Conservation (phyloP, 2,329 filamentous ascomycete genomes). For the Fusarium sp. region DNA sequence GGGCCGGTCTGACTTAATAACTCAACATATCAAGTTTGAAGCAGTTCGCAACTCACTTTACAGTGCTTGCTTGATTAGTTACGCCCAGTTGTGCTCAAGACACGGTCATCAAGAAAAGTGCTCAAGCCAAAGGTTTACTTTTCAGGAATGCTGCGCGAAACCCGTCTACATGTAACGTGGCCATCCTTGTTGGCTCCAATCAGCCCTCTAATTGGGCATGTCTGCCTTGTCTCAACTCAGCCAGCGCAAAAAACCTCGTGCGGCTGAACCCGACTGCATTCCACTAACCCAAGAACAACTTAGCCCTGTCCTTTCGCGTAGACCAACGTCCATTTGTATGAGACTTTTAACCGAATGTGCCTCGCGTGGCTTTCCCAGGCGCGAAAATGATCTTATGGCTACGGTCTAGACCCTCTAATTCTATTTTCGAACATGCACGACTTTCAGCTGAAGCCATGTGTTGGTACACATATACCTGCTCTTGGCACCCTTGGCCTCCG, state of each 20-base stretch:
- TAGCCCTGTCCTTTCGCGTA: background rate
- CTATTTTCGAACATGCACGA: background rate
- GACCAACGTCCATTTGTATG: background rate
- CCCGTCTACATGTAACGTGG: background rate
- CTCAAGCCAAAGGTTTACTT: background rate
- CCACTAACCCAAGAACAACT: background rate
- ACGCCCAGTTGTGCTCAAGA: background rate
- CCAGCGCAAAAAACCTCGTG: conserved; percentile 1
- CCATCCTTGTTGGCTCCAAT: fast-evolving
- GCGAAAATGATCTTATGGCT: background rate
- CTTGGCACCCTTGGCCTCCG: conserved; percentile 5
- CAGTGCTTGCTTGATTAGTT: background rate
- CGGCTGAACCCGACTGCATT: conserved; percentile 22
- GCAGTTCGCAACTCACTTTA: background rate
- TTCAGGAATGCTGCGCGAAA: background rate
- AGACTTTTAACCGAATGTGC: conserved; percentile 4
- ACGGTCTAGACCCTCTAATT: background rate
- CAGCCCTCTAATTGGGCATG: fast-evolving
- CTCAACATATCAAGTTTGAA: too few species aligned
- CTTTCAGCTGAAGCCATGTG: background rate
- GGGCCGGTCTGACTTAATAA: too few species aligned
- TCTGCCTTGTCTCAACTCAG: background rate
- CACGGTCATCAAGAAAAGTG: too few species aligned
- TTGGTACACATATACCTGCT: background rate
- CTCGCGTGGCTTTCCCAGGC: conserved; percentile 20